These are phyloP conservation scores for Candolleomyces eurysporus DNA, from an alignment of 768 basidiomycete genomes.

Conservation along the genomic window DNA sequence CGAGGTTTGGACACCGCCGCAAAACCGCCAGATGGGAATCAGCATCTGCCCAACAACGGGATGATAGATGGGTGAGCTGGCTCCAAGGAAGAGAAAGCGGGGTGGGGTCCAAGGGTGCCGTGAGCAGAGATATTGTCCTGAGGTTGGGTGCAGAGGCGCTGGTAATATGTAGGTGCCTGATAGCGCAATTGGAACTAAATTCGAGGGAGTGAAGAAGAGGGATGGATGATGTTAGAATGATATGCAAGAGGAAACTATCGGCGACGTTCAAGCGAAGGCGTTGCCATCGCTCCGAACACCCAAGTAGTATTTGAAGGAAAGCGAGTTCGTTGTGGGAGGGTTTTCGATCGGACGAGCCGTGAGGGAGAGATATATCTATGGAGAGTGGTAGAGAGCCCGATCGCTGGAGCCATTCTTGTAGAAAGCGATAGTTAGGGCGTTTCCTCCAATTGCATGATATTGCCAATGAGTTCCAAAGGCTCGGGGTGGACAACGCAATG, in stretches of 20 bases:
- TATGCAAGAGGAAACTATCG: conserved; percentile 12
- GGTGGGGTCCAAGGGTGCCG: conserved; percentile 16
- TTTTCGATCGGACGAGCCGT: conserved; percentile 9
- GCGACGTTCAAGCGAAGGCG: conserved; percentile 20
- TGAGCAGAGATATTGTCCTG: conserved; percentile 16
- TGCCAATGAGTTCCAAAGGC: conserved; percentile 20
- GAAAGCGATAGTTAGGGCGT: conserved; percentile 10
- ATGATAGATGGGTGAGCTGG: conserved; percentile 20
- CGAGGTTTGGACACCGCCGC: conserved; percentile 20
- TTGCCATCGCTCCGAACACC: conserved; percentile 18
- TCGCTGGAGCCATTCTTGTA: conserved; percentile 19
- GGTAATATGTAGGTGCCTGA: conserved; percentile 12
- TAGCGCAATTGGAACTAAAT: conserved; percentile 17
- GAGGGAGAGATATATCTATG: conserved; percentile 17
- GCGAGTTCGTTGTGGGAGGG: conserved; percentile 6
- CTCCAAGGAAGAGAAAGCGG: conserved; percentile 15
- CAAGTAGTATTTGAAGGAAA: conserved; percentile 12
- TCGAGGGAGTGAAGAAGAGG: conserved; percentile 19
- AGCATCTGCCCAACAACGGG: conserved; percentile 21
- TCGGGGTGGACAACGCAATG: conserved; percentile 18
- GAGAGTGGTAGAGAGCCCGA: conserved; percentile 17
- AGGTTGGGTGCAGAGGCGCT: conserved; percentile 15
- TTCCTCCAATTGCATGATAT: conserved; percentile 16
- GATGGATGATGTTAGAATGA: conserved; percentile 15
- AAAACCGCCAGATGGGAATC: conserved; percentile 24